phyloP scores from a whole-genome alignment of 2,329 filamentous ascomycete genomes.

The Calonectria hawksworthii region DNA sequence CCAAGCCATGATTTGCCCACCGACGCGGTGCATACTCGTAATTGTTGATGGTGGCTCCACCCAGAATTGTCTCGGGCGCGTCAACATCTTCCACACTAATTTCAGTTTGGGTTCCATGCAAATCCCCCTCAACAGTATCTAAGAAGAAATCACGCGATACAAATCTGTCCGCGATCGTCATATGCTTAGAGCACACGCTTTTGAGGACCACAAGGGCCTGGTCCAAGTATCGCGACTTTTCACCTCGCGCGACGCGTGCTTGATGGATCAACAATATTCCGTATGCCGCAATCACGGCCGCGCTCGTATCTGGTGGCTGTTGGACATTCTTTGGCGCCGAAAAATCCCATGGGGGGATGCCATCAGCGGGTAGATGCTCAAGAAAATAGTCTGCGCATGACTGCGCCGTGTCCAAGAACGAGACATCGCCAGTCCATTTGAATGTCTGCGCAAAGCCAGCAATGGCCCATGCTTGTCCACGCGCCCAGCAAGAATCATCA shows the following conservation, averaged over 20 bases:
- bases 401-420: slow-evolving; percentile 58
- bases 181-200: slow-evolving; percentile 28
- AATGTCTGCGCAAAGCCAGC: slow-evolving; percentile 62
- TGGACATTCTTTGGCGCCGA: slow-evolving; percentile 47
- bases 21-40: slow-evolving; percentile 59
- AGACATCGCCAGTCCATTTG: slow-evolving; percentile 57
- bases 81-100: neutral
- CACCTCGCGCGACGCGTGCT: slow-evolving; percentile 34
- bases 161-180: slow-evolving; percentile 31
- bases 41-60: slow-evolving; percentile 62
- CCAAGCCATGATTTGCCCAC: slow-evolving; percentile 61
- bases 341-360: slow-evolving; percentile 63
- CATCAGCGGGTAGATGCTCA: slow-evolving; percentile 34
- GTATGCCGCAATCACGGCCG: slow-evolving; percentile 55
- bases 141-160: slow-evolving; percentile 5
- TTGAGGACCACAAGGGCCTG: slow-evolving; percentile 14
- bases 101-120: neutral
- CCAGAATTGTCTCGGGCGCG: slow-evolving; percentile 57
- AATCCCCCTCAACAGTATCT: slow-evolving; percentile 42
- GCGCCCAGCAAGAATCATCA: slow-evolving; percentile 60
- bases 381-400: slow-evolving; percentile 62
- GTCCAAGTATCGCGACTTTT: slow-evolving; percentile 30
- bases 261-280: slow-evolving; percentile 55
- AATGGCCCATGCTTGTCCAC: slow-evolving; percentile 65
- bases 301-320: slow-evolving; percentile 54